Percentiles rank a stretch among this genome's conserved stretches.
Evolutionary conservation across 2,329 filamentous ascomycete genomes (phyloP).

Genomic region (Nakataea oryzae): DNA sequence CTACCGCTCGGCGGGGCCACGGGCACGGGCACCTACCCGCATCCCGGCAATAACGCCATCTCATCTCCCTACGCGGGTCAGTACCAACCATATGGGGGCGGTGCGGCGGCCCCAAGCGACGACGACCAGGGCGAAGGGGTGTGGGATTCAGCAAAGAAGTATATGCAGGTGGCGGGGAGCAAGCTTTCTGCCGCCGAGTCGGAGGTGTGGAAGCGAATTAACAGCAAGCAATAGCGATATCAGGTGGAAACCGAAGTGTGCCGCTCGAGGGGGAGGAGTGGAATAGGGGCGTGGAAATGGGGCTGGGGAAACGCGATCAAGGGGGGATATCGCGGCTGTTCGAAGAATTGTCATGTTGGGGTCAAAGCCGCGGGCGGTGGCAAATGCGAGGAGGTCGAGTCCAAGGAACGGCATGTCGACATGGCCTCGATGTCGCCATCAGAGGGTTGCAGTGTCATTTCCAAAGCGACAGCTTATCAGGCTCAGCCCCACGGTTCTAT

Average conservation of each 20-base stretch:
- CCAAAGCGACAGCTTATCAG: neutral
- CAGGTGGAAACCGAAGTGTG: neutral
- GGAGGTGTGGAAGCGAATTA: constrained; percentile 54
- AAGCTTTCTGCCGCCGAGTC: constrained; percentile 47
- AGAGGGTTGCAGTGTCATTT: neutral
- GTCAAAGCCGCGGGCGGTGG: neutral
- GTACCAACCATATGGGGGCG: constrained; percentile 9
- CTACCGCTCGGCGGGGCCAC: constrained; percentile 7
- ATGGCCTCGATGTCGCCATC: neutral
- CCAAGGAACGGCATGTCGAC: neutral
- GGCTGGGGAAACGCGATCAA: neutral
- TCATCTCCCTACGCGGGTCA: constrained; percentile 21
- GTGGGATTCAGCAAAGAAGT: constrained; percentile 47
- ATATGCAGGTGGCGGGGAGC: constrained; percentile 44
- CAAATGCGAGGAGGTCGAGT: neutral
- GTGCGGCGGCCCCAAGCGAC: constrained; percentile 3
- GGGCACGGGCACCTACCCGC: constrained; percentile 37
- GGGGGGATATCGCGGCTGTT: neutral
- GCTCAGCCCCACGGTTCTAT: neutral
- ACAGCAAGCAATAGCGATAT: constrained; percentile 40
- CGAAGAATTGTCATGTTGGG: neutral
- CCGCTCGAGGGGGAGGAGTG: neutral
- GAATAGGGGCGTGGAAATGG: neutral
- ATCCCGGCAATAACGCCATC: constrained; percentile 43
- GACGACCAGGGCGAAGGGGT: constrained; percentile 33